Percentiles rank a stretch among this genome's conserved stretches.
These are phyloP conservation scores for Streptanthus diversifolius DNA, from an alignment of 345 rosid species.

Conservation along the genomic window DNA sequence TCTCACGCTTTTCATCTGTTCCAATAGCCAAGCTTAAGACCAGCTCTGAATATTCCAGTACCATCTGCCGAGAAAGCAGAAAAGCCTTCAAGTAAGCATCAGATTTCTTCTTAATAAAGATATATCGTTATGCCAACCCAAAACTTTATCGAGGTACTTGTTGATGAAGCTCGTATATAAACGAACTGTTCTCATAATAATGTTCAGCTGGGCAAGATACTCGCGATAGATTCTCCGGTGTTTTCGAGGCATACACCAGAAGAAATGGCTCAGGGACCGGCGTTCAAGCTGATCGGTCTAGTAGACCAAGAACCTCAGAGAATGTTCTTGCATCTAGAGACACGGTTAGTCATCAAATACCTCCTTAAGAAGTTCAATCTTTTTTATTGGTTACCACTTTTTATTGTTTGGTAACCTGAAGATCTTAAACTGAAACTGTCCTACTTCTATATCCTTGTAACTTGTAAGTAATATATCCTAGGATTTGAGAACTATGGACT, in stretches of 20 bases:
- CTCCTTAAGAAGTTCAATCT: not conserved
- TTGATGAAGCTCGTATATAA: constrained; percentile 1
- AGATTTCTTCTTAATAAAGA: not conserved
- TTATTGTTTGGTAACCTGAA: not conserved
- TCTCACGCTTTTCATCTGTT: constrained; percentile 3
- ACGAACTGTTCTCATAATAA: not conserved
- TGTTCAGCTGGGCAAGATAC: constrained; percentile 66
- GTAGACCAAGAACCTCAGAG: constrained; percentile 37
- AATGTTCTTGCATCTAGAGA: constrained; percentile 30
- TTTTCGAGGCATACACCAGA: constrained; percentile 69
- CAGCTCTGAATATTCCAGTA: constrained; percentile 46
- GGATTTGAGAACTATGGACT: not conserved
- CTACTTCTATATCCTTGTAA: no score
- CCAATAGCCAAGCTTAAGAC: constrained; percentile 54
- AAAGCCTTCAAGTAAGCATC: constrained; percentile 64
- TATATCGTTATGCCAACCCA: not conserved
- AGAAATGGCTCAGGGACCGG: constrained; percentile 55
- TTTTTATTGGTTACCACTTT: no score
- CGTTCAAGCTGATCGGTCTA: constrained; percentile 23
- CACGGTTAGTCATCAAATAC: constrained; percentile 20
- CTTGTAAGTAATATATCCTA: not conserved
- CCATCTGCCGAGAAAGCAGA: constrained; percentile 55
- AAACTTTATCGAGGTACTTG: not conserved
- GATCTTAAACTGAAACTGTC: not conserved
- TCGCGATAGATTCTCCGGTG: constrained; percentile 75